These are phyloP conservation scores for Aspergillus sp. DNA, from an alignment of 2,329 filamentous ascomycete genomes.

Conservation along the genomic window DNA sequence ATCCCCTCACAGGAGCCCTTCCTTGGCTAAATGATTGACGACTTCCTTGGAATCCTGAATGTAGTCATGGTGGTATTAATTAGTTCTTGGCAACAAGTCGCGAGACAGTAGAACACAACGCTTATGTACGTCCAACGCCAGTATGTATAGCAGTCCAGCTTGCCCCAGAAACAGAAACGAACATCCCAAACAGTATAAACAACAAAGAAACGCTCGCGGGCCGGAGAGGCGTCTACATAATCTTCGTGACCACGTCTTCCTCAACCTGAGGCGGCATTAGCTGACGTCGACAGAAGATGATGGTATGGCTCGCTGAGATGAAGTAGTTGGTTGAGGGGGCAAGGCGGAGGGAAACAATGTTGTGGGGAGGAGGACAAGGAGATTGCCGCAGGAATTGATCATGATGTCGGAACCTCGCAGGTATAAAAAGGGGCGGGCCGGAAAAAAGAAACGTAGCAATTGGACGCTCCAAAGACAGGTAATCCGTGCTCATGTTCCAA, in stretches of 20 bases:
- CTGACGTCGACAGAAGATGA: slow-evolving; percentile 15
- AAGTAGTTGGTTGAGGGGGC: neutral
- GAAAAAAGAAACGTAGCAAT: neutral
- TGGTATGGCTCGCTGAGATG: neutral
- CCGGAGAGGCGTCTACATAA: slow-evolving; percentile 64
- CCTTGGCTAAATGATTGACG: slow-evolving; percentile 28
- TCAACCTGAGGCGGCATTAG: slow-evolving; percentile 69
- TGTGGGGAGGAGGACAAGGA: neutral
- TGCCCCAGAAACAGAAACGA: slow-evolving; percentile 13
- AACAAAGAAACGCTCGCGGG: slow-evolving; percentile 27
- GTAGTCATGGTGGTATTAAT: slow-evolving; percentile 34
- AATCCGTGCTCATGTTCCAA: neutral
- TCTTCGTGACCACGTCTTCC: slow-evolving; percentile 81
- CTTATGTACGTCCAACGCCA: slow-evolving; percentile 35
- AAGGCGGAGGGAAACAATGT: neutral
- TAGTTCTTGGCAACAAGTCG: slow-evolving; percentile 27
- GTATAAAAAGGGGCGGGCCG: neutral
- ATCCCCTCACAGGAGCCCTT: slow-evolving; percentile 27
- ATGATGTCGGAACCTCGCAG: neutral
- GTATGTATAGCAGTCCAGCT: slow-evolving; percentile 19
- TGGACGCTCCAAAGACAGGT: neutral
- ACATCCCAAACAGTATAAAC: slow-evolving; percentile 23
- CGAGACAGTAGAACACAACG: slow-evolving; percentile 26
- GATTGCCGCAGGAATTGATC: neutral
- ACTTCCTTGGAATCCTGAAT: slow-evolving; percentile 36